Percentiles rank a stretch among this genome's conserved stretches.
phyloP scores from a whole-genome alignment of 2,329 filamentous ascomycete species.

The Apiospora marii region DNA sequence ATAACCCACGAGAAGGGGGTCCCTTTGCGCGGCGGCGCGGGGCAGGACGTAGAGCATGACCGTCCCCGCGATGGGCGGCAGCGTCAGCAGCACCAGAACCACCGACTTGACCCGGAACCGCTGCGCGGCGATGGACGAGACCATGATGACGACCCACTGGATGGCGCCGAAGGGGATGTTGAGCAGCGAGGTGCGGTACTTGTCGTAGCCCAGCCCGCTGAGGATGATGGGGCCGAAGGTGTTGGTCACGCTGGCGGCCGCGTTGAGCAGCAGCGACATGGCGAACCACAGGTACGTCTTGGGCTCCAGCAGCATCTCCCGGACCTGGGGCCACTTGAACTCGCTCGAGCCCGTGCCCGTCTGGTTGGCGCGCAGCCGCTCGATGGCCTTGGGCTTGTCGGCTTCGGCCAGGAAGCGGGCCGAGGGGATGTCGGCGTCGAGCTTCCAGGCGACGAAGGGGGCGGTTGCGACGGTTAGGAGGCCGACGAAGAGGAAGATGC shows the following conservation, averaged over 20 bases:
- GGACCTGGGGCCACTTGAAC: slow-evolving; percentile 70
- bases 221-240: slow-evolving; percentile 72
- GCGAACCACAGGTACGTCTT: slow-evolving; percentile 67
- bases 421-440: slow-evolving; percentile 66
- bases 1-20: slow-evolving; percentile 64
- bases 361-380: slow-evolving; percentile 74
- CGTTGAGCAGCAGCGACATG: slow-evolving; percentile 68
- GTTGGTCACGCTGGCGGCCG: slow-evolving; percentile 69
- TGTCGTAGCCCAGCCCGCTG: slow-evolving; percentile 65
- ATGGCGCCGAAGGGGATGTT: slow-evolving; percentile 73
- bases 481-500: slow-evolving; percentile 68
- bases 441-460: slow-evolving; percentile 65
- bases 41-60: slow-evolving; percentile 64
- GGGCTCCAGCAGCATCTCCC: slow-evolving; percentile 55
- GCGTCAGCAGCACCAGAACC: slow-evolving; percentile 60
- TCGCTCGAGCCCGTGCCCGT: slow-evolving; percentile 76
- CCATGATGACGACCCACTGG: slow-evolving; percentile 65
- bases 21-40: slow-evolving; percentile 49
- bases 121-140: slow-evolving; percentile 64
- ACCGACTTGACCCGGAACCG: slow-evolving; percentile 63
- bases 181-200: slow-evolving; percentile 64
- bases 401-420: slow-evolving; percentile 66
- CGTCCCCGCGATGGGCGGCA: slow-evolving; percentile 68
- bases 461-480: slow-evolving; percentile 65
- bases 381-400: slow-evolving; percentile 72